Conservation (phyloP, 1,139 yeast genomes). For the Hyphopichia pseudoburtonii region DNA sequence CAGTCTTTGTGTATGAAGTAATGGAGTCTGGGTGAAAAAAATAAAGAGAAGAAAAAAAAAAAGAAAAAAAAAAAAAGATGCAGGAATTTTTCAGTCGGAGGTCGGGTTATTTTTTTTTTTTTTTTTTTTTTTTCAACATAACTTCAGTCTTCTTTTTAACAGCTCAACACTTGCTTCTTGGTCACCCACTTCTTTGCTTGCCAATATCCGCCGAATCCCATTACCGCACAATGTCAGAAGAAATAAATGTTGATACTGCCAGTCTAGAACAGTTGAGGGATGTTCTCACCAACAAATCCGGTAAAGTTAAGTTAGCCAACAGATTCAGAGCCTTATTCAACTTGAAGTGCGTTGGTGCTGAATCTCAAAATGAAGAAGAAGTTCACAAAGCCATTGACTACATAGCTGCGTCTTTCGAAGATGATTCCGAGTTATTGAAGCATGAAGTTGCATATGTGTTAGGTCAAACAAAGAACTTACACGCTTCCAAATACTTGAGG, state of each 20-base stretch:
- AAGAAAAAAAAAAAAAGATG: not conserved
- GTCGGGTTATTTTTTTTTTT: not conserved
- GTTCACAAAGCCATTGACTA: conserved; percentile 69
- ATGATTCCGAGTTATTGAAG: conserved; percentile 87
- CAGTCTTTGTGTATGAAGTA: too few relatives aligned
- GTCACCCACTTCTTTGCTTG: not conserved
- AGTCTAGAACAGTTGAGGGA: conserved; percentile 70
- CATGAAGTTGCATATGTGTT: conserved; percentile 98
- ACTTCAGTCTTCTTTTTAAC: not conserved
- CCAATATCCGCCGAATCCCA: not conserved
- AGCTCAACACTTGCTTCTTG: not conserved
- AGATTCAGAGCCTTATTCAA: conserved; percentile 93
- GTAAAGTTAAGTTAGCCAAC: conserved; percentile 72
- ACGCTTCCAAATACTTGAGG: conserved; percentile 74
- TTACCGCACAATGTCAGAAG: conserved; percentile 23
- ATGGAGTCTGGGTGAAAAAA: not conserved
- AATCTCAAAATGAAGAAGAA: conserved; percentile 49
- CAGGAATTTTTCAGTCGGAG: not conserved
- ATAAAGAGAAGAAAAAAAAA: not conserved
- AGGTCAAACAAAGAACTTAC: conserved; percentile 87
- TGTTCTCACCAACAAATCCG: conserved; percentile 60
- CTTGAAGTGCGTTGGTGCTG: conserved; percentile 79
- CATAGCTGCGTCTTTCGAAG: conserved; percentile 78
- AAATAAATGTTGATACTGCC: conserved; percentile 49
- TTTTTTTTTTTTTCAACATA: not conserved